Conservation (phyloP, 257 asterid genomes). For the Paraleonurus japonicus region DNA sequence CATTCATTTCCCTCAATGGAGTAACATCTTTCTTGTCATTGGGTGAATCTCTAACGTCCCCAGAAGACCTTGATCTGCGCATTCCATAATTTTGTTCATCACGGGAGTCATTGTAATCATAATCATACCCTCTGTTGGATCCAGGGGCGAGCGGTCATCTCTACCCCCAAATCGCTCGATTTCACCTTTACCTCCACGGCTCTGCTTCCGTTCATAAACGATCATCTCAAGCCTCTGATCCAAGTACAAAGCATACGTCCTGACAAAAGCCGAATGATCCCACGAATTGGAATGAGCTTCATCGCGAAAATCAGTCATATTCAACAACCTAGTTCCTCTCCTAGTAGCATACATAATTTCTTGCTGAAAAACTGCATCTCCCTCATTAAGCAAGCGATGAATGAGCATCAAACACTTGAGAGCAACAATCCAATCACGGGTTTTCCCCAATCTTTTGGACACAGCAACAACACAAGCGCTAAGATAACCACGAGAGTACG, state of each 20-base stretch:
- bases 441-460: constrained; percentile 71
- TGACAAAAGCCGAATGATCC: constrained; percentile 80
- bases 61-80: constrained; percentile 70
- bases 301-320: constrained; percentile 77
- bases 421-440: constrained; percentile 88
- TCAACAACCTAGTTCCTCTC: constrained; percentile 67
- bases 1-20: constrained; percentile 70
- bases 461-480: constrained; percentile 58
- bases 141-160: constrained; percentile 69
- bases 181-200: constrained; percentile 43
- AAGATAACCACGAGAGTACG: constrained; percentile 63
- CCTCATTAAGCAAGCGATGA: constrained; percentile 70
- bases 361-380: constrained; percentile 64
- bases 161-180: constrained; percentile 43
- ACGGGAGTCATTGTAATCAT: constrained; percentile 50
- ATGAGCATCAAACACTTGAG: constrained; percentile 68
- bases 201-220: constrained; percentile 52
- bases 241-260: constrained; percentile 62
- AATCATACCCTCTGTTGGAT: constrained; percentile 48
- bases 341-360: constrained; percentile 78
- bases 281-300: constrained; percentile 84
- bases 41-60: constrained; percentile 53
- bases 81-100: constrained; percentile 54
- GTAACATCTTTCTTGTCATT: constrained; percentile 59
- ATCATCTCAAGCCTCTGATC: constrained; percentile 78